A percentile compares a stretch with the other conserved stretches of the same genome.
These are phyloP conservation scores for Oidiodendron maius DNA, from an alignment of 495 filamentous ascomycete genomes.

Conservation along the genomic window DNA sequence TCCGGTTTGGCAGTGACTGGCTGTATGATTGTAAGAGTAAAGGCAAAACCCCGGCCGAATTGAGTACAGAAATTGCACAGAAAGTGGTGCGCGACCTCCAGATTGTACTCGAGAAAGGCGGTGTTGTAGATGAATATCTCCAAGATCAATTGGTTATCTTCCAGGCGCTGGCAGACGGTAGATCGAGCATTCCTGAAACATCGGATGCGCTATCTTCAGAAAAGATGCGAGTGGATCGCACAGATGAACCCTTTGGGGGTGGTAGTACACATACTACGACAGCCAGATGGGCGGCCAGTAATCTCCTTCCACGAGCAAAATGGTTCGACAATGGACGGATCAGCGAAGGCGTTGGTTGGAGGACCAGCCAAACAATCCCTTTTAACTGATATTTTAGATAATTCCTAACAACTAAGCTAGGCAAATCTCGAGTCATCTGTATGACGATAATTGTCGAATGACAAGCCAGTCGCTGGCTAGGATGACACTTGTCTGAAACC, in stretches of 20 bases:
- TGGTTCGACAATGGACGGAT: constrained; percentile 47
- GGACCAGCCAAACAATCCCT: too few relatives aligned
- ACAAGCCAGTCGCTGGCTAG: too few relatives aligned
- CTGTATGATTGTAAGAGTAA: constrained; percentile 45
- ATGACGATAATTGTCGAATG: too few relatives aligned
- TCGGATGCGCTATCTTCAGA: constrained; percentile 19
- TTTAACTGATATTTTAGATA: too few relatives aligned
- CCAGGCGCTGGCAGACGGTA: constrained; percentile 62
- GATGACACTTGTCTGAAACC: too few relatives aligned
- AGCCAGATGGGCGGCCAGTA: constrained; percentile 63
- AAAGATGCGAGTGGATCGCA: constrained; percentile 25
- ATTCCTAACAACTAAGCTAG: too few relatives aligned
- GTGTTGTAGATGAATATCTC: constrained; percentile 62
- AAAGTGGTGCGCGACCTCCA: constrained; percentile 53
- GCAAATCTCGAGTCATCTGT: too few relatives aligned
- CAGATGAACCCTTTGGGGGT: constrained; percentile 42
- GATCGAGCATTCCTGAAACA: constrained; percentile 28
- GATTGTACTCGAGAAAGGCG: constrained; percentile 46
- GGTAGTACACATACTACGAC: constrained; percentile 66
- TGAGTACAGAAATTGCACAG: constrained; percentile 34
- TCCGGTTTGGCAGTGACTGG: constrained; percentile 62
- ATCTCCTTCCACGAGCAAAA: constrained; percentile 43
- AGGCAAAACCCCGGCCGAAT: constrained; percentile 17
- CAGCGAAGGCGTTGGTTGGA: constrained; percentile 43
- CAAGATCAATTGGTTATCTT: constrained; percentile 81